Base-by-base conservation (phyloP, 2,329 filamentous ascomycete species). In the Cytospora chrysosperma region DNA sequence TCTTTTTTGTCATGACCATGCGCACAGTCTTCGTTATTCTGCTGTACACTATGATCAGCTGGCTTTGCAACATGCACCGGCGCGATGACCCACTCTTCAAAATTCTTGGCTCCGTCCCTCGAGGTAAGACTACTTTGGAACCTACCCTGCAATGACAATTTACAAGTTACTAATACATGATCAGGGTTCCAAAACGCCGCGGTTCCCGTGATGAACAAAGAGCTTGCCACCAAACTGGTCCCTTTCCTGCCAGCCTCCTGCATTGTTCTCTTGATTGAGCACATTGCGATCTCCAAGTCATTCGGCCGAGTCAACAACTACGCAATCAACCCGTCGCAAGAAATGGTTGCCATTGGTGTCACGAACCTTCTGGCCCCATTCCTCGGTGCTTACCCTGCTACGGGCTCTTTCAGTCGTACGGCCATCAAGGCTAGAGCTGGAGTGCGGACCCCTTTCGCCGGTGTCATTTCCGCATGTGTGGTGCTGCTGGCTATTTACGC, bases 351-450 rank as follows among this genome's bases (percentile, higher is more conserved):
- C 26, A 97, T 98, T 68, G 94, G 94, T 67, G 86, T 97, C 28
- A 90, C 89, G 40, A 98, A 98, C 73, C 81, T 98, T 43, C 82
- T 98, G 9, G 93, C 92, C 0, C 93, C 95, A 2, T 97, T 98
- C 78, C 82, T 98, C 3, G 95, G 94, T 57, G 95, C 84, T 2
- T 99, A 96, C 72, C 92, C 94, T 17, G 91, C 92, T 0, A 99
- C 94, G 2, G 95, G 95, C 1, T 98, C 95, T 3, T 98, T 98
- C 81, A 96, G 92, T 40, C 88, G 95, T 66, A 98, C 95, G 30
- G 94, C 95, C 59, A 97, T 98, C 78, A 96, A 97, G 76, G 95
- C 94, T 5, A 98, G 98, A 77, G 93, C 95, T 56, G 95, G 95
- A 71, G 94, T 97, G 4, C 88, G 92, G 27, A 97, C 93, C 0